These are phyloP conservation scores for Penicillium glabrum DNA, from an alignment of 2,329 filamentous ascomycete genomes.

Conservation along the genomic window DNA sequence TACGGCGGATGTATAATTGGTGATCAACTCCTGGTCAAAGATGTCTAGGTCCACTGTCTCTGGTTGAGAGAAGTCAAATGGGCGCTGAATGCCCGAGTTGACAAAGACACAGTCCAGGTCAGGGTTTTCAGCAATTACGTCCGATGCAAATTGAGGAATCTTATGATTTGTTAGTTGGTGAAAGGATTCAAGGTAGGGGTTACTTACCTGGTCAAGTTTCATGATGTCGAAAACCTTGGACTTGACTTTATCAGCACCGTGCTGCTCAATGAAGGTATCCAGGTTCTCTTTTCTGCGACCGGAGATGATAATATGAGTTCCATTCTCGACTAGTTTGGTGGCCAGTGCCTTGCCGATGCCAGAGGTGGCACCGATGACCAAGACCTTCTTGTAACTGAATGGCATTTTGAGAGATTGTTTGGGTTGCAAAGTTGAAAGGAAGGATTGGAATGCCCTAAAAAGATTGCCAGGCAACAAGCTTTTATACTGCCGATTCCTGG, in stretches of 20 bases:
- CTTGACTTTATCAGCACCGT: slow-evolving; percentile 49
- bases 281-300: slow-evolving; percentile 55
- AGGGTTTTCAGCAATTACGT: slow-evolving; percentile 19
- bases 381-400: slow-evolving; percentile 53
- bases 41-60: slow-evolving; percentile 16
- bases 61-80: slow-evolving; percentile 17
- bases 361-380: slow-evolving; percentile 53
- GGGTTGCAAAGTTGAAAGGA: not conserved
- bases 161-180: not conserved
- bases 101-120: slow-evolving; percentile 20
- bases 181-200: not conserved
- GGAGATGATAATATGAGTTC: slow-evolving; percentile 49
- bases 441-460: not conserved
- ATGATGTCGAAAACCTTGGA: slow-evolving; percentile 53
- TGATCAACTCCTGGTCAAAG: slow-evolving; percentile 16
- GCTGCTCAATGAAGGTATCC: slow-evolving; percentile 47
- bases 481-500: not conserved
- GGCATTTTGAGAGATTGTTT: slow-evolving; percentile 32
- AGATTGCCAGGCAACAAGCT: not conserved
- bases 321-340: slow-evolving; percentile 49
- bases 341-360: slow-evolving; percentile 52
- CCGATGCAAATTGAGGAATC: slow-evolving; percentile 19
- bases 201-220: slow-evolving; percentile 45
- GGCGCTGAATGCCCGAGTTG: slow-evolving; percentile 16
- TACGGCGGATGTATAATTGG: slow-evolving; percentile 15